phyloP scores from a whole-genome alignment of 768 basidiomycete species.

The Suillus paluster region DNA sequence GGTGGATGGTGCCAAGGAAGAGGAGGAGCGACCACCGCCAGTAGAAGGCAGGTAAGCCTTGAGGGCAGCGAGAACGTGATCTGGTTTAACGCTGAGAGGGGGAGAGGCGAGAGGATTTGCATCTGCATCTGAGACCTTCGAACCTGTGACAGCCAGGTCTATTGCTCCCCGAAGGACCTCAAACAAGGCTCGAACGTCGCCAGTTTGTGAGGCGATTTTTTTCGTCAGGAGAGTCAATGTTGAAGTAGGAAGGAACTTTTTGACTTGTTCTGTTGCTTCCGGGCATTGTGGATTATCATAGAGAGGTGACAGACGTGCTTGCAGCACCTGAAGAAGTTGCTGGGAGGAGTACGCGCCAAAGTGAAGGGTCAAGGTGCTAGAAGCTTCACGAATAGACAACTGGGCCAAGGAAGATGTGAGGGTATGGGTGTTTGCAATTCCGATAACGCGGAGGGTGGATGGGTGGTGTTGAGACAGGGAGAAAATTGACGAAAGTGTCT shows the following conservation, averaged over 20 bases:
- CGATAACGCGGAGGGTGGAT: conserved; percentile 67
- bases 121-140: conserved; percentile 18
- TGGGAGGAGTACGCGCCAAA: conserved; percentile 79
- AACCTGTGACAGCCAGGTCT: conserved; percentile 57
- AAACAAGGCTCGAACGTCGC: conserved; percentile 81
- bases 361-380: conserved; percentile 65
- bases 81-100: conserved; percentile 57
- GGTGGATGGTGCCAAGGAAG: conserved; percentile 27
- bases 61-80: conserved; percentile 73
- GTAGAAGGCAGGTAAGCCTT: conserved; percentile 66
- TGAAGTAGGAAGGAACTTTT: conserved; percentile 64
- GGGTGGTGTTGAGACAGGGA: conserved; percentile 61
- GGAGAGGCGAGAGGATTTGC: conserved; percentile 36
- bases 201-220: conserved; percentile 81
- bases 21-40: conserved; percentile 17
- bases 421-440: conserved; percentile 90
- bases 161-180: conserved; percentile 83
- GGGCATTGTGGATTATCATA: conserved; percentile 33
- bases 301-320: conserved; percentile 62
- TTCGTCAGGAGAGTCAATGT: conserved; percentile 75
- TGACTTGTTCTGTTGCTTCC: conserved; percentile 31
- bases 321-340: conserved; percentile 72
- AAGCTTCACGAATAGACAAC: conserved; percentile 39
- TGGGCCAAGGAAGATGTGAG: conserved; percentile 59
- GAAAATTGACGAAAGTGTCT: conserved; percentile 66